phyloP scores from a whole-genome alignment of 2,329 filamentous ascomycete species.

The Phaeosphaeriaceae sp. region DNA sequence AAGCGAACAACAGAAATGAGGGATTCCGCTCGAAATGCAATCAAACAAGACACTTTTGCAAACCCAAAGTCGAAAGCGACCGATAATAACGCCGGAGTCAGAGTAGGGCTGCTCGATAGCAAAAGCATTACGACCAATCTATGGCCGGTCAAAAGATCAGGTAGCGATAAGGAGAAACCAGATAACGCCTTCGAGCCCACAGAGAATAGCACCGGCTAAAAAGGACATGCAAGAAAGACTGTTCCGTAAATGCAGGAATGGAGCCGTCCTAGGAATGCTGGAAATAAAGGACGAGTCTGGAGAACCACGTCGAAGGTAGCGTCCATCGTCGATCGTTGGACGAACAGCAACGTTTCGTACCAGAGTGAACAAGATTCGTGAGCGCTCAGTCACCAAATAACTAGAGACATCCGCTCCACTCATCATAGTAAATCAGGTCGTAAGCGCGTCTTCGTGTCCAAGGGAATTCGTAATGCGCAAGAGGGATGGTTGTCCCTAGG shows the following conservation, averaged over 20 bases:
- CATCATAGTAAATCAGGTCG: constrained; percentile 39
- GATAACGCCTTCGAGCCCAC: constrained; percentile 21
- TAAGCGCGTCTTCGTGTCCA: constrained; percentile 45
- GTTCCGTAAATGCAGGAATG: constrained; percentile 43
- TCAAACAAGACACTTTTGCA: constrained; percentile 39
- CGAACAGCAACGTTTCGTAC: constrained; percentile 38
- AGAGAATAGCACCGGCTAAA: constrained; percentile 35
- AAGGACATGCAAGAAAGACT: constrained; percentile 41
- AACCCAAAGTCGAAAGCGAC: constrained; percentile 30
- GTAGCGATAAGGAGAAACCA: constrained; percentile 22
- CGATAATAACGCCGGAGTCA: constrained; percentile 31
- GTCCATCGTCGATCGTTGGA: constrained; percentile 28
- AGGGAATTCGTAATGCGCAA: constrained; percentile 43
- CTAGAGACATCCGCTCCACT: constrained; percentile 45
- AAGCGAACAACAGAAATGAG: constrained; percentile 25
- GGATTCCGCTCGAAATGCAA: constrained; percentile 42
- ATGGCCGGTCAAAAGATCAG: constrained; percentile 32
- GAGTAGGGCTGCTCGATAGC: constrained; percentile 37
- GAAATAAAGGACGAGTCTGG: constrained; percentile 18
- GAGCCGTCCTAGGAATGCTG: constrained; percentile 39
- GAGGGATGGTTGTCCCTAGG: constrained; percentile 5
- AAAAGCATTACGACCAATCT: constrained; percentile 43
- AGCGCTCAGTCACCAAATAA: constrained; percentile 36
- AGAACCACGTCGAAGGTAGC: constrained; percentile 16
- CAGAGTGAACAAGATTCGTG: constrained; percentile 40